These are phyloP conservation scores for Jasminum sambac DNA, from an alignment of 257 asterid genomes.

Conservation along the genomic window DNA sequence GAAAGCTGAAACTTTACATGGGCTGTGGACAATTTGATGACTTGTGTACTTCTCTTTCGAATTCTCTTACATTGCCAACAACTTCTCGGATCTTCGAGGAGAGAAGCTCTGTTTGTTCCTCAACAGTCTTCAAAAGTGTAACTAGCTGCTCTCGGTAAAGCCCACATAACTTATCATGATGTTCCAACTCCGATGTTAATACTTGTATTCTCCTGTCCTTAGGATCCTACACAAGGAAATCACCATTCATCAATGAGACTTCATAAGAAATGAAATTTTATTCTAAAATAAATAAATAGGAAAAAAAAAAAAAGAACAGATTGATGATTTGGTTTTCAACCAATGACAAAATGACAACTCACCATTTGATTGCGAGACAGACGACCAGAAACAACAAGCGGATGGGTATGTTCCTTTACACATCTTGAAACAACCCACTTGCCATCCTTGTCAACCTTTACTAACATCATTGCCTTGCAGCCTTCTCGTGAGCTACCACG, in stretches of 20 bases:
- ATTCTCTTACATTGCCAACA: slow-evolving; percentile 27
- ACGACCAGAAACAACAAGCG: slow-evolving; percentile 24
- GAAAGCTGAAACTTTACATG: neutral
- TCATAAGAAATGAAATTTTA: neutral
- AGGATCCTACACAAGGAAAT: slow-evolving; percentile 25
- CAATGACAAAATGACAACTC: slow-evolving; percentile 11
- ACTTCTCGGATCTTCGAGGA: slow-evolving; percentile 29
- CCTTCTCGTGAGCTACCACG: slow-evolving; percentile 51
- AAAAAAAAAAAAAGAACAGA: neutral
- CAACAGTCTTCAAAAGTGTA: slow-evolving; percentile 22
- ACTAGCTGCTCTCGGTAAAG: slow-evolving; percentile 34
- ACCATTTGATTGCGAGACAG: slow-evolving; percentile 27
- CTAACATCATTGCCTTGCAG: slow-evolving; percentile 58
- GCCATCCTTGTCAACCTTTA: slow-evolving; percentile 42
- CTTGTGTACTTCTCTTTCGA: slow-evolving; percentile 26
- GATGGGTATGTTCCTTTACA: slow-evolving; percentile 41
- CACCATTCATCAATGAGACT: neutral
- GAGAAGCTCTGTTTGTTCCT: slow-evolving; percentile 28
- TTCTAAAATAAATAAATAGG: neutral
- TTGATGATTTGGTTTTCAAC: neutral
- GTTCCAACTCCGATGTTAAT: slow-evolving; percentile 34
- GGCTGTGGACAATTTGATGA: slow-evolving; percentile 1
- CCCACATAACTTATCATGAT: slow-evolving; percentile 32
- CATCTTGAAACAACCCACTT: slow-evolving; percentile 46
- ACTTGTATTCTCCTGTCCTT: slow-evolving; percentile 37